Evolutionary conservation across 495 filamentous ascomycete genomes (phyloP).

Genomic region (Aspergillus funiculosus): DNA sequence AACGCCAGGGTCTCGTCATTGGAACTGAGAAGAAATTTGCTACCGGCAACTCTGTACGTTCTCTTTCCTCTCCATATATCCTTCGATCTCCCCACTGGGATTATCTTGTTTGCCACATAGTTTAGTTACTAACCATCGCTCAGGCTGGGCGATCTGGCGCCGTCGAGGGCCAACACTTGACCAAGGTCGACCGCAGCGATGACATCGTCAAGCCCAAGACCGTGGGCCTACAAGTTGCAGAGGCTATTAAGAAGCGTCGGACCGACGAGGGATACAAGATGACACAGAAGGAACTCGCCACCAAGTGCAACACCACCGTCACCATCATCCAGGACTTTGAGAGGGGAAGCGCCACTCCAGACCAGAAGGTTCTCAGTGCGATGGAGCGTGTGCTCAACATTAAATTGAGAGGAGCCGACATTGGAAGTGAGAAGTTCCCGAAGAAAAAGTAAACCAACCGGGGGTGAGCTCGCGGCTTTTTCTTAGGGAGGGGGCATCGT

Average conservation of each 20-base stretch:
- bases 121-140: slow-evolving; percentile 1
- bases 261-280: slow-evolving; percentile 72
- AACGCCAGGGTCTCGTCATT: slow-evolving; percentile 67
- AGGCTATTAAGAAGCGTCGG: slow-evolving; percentile 71
- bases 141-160: slow-evolving; percentile 53
- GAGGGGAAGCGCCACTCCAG: slow-evolving; percentile 69
- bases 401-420: slow-evolving; percentile 72
- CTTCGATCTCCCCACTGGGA: background rate
- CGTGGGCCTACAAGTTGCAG: slow-evolving; percentile 70
- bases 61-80: no score
- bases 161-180: slow-evolving; percentile 87
- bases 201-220: slow-evolving; percentile 97
- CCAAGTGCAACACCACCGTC: slow-evolving; percentile 83
- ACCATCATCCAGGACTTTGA: slow-evolving; percentile 80
- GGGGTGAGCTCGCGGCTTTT: slow-evolving; percentile 30
- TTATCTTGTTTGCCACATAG: slow-evolving; percentile 4
- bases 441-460: slow-evolving; percentile 53
- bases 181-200: slow-evolving; percentile 96
- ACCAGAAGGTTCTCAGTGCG: slow-evolving; percentile 73
- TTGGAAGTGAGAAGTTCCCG: slow-evolving; percentile 69
- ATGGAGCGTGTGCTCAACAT: slow-evolving; percentile 85
- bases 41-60: slow-evolving; percentile 69
- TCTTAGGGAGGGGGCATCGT: slow-evolving; percentile 25
- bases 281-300: slow-evolving; percentile 95
- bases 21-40: slow-evolving; percentile 91